These are phyloP conservation scores for Laburnicola sp. DNA, from an alignment of 2,329 filamentous ascomycete species.

Conservation along the genomic window DNA sequence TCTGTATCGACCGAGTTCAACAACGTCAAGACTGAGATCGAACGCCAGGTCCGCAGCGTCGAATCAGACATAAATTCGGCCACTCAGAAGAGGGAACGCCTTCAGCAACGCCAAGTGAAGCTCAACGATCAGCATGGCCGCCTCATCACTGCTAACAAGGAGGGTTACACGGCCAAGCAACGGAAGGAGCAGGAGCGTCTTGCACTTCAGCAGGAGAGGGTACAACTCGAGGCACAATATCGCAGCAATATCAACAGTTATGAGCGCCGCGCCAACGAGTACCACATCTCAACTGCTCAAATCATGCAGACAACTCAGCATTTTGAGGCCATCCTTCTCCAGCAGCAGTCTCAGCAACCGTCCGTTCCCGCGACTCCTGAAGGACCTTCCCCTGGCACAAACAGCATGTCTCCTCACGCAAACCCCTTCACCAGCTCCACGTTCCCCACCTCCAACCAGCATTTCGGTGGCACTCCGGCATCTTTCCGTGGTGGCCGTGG, in stretches of 20 bases:
- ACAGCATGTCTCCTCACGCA: constrained; percentile 40
- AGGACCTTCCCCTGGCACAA: constrained; percentile 59
- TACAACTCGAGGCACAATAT: constrained; percentile 43
- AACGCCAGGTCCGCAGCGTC: constrained; percentile 64
- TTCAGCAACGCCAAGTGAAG: constrained; percentile 70
- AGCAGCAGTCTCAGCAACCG: constrained; percentile 42
- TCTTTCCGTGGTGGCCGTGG: constrained; percentile 47
- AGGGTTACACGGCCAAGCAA: constrained; percentile 65
- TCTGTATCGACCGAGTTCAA: constrained; percentile 61
- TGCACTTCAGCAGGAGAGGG: constrained; percentile 41
- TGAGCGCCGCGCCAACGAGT: constrained; percentile 45
- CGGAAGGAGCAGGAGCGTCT: constrained; percentile 47
- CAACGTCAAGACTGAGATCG: constrained; percentile 62
- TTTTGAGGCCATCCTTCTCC: constrained; percentile 46
- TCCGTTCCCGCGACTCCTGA: constrained; percentile 61
- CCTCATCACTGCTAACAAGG: constrained; percentile 69
- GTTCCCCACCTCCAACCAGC: constrained; percentile 38
- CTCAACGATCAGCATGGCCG: constrained; percentile 72
- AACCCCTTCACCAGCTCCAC: constrained; percentile 44
- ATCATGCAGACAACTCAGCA: constrained; percentile 43
- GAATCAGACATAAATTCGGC: constrained; percentile 66
- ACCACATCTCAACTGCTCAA: constrained; percentile 42
- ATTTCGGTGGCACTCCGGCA: constrained; percentile 38
- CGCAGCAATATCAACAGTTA: constrained; percentile 44
- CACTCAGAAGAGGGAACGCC: constrained; percentile 72